Evolutionary conservation across 768 basidiomycete species (phyloP).

Genomic region (Coprinopsis marcescibilis): DNA sequence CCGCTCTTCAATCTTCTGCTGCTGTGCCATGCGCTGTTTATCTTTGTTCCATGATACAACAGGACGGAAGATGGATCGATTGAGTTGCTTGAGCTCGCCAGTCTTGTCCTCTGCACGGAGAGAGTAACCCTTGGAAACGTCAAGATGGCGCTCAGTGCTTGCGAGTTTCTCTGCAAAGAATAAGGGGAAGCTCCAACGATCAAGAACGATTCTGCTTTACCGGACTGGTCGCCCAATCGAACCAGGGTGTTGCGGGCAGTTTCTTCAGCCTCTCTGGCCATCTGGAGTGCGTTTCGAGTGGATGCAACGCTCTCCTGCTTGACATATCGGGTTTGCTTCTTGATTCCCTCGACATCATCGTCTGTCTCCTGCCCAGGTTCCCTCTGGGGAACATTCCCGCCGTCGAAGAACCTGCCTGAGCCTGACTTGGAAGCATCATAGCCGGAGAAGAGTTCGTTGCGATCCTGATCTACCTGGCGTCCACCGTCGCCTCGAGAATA

Average conservation of each 20-base stretch:
- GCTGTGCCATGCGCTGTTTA: conserved; percentile 80
- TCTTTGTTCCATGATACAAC: conserved; percentile 93
- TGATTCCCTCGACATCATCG: conserved; percentile 92
- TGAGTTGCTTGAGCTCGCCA: conserved; percentile 89
- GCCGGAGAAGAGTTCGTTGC: conserved; percentile 71
- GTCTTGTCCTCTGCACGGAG: conserved; percentile 89
- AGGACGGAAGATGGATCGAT: conserved; percentile 91
- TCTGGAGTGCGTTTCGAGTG: conserved; percentile 85
- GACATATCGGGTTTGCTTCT: conserved; percentile 78
- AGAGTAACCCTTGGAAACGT: conserved; percentile 85
- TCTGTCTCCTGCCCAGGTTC: conserved; percentile 67
- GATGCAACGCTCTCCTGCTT: conserved; percentile 92
- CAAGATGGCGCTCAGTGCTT: conserved; percentile 92
- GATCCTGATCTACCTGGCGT: conserved; percentile 62
- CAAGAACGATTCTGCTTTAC: conserved; percentile 32
- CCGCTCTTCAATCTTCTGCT: conserved; percentile 75
- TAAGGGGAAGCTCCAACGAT: no score
- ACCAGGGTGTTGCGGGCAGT: conserved; percentile 80
- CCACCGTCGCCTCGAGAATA: conserved; percentile 57
- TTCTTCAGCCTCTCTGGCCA: conserved; percentile 96
- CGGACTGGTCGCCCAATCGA: conserved; percentile 89
- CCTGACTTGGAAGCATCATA: conserved; percentile 56
- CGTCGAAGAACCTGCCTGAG: conserved; percentile 68
- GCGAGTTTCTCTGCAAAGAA: conserved; percentile 67
- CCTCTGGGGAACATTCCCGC: conserved; percentile 41